phyloP scores from a whole-genome alignment of 352 stramenopile species.

The Phytophthora citricola region DNA sequence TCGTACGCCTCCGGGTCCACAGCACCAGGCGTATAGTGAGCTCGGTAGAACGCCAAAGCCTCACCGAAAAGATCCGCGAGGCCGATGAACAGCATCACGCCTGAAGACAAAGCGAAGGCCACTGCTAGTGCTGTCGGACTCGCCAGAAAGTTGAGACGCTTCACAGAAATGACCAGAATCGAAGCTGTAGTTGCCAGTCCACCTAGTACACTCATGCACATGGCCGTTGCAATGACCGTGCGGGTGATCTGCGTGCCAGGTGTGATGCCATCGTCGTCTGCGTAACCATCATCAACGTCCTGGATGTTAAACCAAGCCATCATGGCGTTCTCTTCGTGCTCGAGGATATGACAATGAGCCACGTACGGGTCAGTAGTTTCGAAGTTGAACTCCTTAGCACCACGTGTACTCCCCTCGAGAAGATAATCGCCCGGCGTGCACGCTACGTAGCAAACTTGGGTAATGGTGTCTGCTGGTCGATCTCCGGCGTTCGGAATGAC shows the following conservation, averaged over 20 bases:
- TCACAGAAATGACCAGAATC: no score
- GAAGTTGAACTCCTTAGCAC: conserved; percentile 63
- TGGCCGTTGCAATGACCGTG: no score
- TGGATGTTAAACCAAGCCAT: conserved; percentile 42
- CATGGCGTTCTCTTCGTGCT: conserved; percentile 81
- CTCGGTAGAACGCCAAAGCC: conserved; percentile 56
- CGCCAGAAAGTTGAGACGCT: conserved; percentile 50
- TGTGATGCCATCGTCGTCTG: no score
- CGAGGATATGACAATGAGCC: conserved; percentile 75
- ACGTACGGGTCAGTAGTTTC: conserved; percentile 72
- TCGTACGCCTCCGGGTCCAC: conserved; percentile 71
- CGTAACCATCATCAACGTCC: no score
- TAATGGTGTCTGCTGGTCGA: conserved; percentile 42
- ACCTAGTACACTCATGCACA: no score
- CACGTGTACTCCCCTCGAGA: conserved; percentile 49
- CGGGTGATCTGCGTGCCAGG: no score
- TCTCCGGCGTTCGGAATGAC: conserved; percentile 67
- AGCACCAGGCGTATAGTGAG: conserved; percentile 50
- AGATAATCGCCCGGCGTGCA: conserved; percentile 73
- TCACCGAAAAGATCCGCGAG: conserved; percentile 64
- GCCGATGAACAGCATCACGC: conserved; percentile 76
- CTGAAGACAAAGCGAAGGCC: conserved; percentile 61
- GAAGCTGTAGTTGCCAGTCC: no score
- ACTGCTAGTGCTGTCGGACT: conserved; percentile 51
- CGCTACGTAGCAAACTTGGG: conserved; percentile 75